Evolutionary conservation across 1,284 basidiomycete genomes (phyloP).

Genomic region (Malassezia yamatoensis): DNA sequence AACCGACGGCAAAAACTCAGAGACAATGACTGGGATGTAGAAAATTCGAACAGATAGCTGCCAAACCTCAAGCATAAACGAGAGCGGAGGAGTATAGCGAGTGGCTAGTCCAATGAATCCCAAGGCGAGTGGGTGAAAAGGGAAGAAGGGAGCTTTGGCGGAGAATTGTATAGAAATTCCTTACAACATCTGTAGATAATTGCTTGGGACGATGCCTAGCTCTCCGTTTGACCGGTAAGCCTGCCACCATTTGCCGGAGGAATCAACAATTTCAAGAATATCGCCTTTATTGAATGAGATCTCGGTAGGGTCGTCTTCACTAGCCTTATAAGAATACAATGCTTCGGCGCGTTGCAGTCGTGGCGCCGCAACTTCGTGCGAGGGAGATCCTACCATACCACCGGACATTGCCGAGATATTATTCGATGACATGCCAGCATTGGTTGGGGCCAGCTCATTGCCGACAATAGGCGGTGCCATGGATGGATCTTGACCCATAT

Average conservation of each 20-base stretch:
- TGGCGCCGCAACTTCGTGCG: slow-evolving; percentile 20
- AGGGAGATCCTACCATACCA: background rate
- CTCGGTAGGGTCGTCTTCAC: slow-evolving; percentile 88
- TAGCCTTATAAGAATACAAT: slow-evolving; percentile 79
- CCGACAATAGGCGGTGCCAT: background rate
- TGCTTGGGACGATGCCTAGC: slow-evolving; percentile 57
- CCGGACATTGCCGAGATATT: background rate
- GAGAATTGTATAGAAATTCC: too few species aligned
- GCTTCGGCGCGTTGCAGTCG: slow-evolving; percentile 66
- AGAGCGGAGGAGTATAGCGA: background rate
- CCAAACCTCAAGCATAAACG: background rate
- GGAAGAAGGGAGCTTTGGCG: background rate
- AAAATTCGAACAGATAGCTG: background rate
- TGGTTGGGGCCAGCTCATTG: background rate
- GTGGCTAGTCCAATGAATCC: background rate
- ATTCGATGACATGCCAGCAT: background rate
- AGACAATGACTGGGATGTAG: too few species aligned
- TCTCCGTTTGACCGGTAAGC: slow-evolving; percentile 72
- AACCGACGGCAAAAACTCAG: background rate
- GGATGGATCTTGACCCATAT: background rate
- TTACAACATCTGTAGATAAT: slow-evolving; percentile 46
- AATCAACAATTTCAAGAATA: slow-evolving; percentile 84
- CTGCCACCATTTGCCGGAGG: slow-evolving; percentile 66
- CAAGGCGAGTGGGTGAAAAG: background rate
- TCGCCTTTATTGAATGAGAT: slow-evolving; percentile 90